Evolutionary conservation across 1,284 basidiomycete species (phyloP).

Genomic region (Ustilago xerochloae): DNA sequence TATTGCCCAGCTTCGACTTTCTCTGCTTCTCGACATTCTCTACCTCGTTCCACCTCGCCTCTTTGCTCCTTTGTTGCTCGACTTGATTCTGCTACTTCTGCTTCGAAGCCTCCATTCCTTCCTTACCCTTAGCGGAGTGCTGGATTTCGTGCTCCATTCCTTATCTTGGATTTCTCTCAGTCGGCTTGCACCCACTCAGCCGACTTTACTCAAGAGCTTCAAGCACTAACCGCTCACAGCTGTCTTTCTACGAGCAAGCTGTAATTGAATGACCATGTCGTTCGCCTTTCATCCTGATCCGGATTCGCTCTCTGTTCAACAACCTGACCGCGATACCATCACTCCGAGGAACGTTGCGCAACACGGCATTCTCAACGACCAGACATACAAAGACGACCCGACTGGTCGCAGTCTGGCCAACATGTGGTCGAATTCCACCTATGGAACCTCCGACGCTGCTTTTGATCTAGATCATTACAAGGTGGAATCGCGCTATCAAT

Average conservation of each 20-base stretch:
- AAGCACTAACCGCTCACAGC: too few species aligned
- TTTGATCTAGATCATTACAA: slow-evolving; percentile 15
- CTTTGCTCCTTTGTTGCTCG: neutral
- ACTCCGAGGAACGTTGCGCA: neutral
- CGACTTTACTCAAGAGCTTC: neutral
- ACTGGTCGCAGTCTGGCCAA: slow-evolving; percentile 1
- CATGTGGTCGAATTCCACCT: slow-evolving; percentile 6
- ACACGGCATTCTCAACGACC: neutral
- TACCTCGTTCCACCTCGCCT: neutral
- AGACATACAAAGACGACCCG: neutral
- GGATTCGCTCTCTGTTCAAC: neutral
- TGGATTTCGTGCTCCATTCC: neutral
- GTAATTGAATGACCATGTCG: slow-evolving; percentile 1
- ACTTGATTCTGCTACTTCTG: neutral
- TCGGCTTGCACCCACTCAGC: neutral
- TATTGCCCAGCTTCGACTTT: neutral
- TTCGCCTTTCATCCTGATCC: slow-evolving; percentile 6
- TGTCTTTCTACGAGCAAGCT: neutral
- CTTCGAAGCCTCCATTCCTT: too few species aligned
- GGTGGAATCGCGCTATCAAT: neutral
- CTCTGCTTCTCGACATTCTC: neutral
- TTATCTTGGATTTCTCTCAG: neutral
- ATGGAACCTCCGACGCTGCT: neutral
- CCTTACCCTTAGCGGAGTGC: neutral
- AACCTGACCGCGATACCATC: neutral